phyloP scores from a whole-genome alignment of 2,329 filamentous ascomycete genomes.

The Cladosporium oxysporum region DNA sequence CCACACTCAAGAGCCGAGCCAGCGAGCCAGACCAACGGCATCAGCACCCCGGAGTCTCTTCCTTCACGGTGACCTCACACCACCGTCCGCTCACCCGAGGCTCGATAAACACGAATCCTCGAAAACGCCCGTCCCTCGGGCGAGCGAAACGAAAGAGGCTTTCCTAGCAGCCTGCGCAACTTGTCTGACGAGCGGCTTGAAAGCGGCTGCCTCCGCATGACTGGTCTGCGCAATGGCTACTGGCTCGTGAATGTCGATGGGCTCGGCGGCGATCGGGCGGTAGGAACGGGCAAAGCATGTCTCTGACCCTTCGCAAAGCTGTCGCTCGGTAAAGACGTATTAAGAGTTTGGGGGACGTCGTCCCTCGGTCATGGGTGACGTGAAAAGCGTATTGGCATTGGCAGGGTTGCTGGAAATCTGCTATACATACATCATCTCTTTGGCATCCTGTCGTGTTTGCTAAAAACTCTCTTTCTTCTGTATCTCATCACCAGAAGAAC shows the following conservation, averaged over 20 bases:
- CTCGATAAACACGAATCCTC: slow-evolving; percentile 3
- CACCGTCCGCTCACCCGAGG: slow-evolving; percentile 30
- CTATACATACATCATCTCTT: slow-evolving; percentile 1
- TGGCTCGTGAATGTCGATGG: slow-evolving; percentile 2
- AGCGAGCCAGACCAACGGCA: neutral
- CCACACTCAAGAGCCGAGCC: slow-evolving; percentile 1
- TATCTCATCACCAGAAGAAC: neutral
- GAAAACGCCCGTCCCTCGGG: slow-evolving; percentile 5
- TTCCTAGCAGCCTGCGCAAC: neutral
- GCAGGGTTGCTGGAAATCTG: neutral
- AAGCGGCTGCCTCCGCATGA: slow-evolving; percentile 18
- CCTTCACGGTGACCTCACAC: slow-evolving; percentile 15
- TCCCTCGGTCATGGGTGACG: slow-evolving; percentile 20
- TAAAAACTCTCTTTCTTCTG: neutral
- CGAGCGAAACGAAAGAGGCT: slow-evolving; percentile 1
- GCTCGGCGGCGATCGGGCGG: slow-evolving; percentile 19
- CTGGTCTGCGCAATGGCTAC: slow-evolving; percentile 1
- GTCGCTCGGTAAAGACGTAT: slow-evolving; percentile 13
- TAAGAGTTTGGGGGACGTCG: neutral
- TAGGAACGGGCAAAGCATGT: slow-evolving; percentile 15
- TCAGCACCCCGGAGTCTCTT: neutral
- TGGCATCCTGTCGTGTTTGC: neutral
- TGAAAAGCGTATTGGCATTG: slow-evolving; percentile 17
- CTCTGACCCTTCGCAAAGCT: slow-evolving; percentile 8
- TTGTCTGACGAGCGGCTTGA: slow-evolving; percentile 14